phyloP scores from a whole-genome alignment of 2,329 filamentous ascomycete genomes.

The Ophiostoma montium region DNA sequence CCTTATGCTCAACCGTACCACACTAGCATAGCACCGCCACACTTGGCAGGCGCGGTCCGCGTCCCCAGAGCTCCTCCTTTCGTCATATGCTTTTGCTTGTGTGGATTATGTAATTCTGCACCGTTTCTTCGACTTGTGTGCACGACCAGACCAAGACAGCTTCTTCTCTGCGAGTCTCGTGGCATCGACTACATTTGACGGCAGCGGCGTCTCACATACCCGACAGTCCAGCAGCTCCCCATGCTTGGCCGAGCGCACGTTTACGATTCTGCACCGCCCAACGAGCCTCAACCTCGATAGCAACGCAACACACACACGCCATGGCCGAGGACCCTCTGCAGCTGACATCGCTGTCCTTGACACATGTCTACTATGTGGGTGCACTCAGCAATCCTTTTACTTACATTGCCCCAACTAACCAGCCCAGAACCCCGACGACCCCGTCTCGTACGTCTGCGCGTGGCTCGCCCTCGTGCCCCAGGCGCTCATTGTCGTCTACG shows the following conservation, averaged over 20 bases:
- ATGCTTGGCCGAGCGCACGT: background rate
- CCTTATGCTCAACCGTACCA: no score
- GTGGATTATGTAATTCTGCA: no score
- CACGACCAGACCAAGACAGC: background rate
- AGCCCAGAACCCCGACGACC: conserved; percentile 66
- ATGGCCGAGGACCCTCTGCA: background rate
- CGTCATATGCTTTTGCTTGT: no score
- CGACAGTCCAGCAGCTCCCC: background rate
- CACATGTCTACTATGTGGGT: conserved; percentile 5
- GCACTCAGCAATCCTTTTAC: background rate
- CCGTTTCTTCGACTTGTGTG: no score
- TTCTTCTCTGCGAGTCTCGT: no score
- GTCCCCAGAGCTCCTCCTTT: no score
- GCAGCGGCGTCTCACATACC: no score
- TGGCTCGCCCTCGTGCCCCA: conserved; percentile 92
- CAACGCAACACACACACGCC: background rate
- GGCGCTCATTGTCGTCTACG: conserved; percentile 79
- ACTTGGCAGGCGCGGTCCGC: no score
- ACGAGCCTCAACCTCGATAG: background rate
- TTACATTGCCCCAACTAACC: background rate
- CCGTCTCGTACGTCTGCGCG: conserved; percentile 73
- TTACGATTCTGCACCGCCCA: background rate
- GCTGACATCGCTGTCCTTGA: conserved; percentile 3
- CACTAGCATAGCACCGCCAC: no score
- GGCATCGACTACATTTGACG: no score